phyloP scores from a whole-genome alignment of 176 grass and related monocot genomes.

The Oropetium thomaeum region DNA sequence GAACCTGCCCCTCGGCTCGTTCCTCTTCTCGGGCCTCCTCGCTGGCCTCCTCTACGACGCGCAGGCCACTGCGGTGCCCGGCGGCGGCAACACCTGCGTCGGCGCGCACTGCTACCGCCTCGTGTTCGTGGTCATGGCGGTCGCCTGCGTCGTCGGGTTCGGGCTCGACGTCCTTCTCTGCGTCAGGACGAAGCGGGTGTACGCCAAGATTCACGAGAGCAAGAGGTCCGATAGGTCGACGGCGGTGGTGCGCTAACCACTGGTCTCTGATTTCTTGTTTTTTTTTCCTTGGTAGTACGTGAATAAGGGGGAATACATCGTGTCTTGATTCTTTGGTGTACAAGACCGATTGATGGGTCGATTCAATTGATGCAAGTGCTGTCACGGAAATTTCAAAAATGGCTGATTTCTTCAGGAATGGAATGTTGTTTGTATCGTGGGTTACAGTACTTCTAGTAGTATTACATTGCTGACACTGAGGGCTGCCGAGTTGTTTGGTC shows the following conservation, averaged over 20 bases:
- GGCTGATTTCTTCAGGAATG: neutral
- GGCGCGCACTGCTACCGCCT: conserved; percentile 90
- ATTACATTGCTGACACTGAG: neutral
- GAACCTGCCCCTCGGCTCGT: conserved; percentile 89
- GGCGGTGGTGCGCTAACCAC: conserved; percentile 1
- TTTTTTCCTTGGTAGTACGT: conserved; percentile 19
- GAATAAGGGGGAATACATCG: conserved; percentile 11
- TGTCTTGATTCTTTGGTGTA: conserved; percentile 20
- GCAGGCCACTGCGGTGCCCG: conserved; percentile 62
- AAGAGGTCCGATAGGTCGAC: conserved; percentile 44
- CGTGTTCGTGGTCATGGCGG: conserved; percentile 75
- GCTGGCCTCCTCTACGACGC: conserved; percentile 88
- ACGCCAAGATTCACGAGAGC: conserved; percentile 70
- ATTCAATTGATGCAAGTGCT: conserved; percentile 7
- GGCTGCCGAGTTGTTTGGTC: neutral
- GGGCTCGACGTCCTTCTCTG: conserved; percentile 70
- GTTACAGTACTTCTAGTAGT: too few relatives aligned
- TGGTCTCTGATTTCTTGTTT: neutral
- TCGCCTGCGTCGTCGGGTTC: conserved; percentile 65
- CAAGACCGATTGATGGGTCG: neutral
- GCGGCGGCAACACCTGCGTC: conserved; percentile 82
- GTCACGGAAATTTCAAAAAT: neutral
- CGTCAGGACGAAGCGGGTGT: conserved; percentile 65
- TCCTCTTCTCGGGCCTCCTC: conserved; percentile 96
- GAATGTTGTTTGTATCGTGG: neutral